phyloP scores from a whole-genome alignment of 768 basidiomycete species.

The Macrolepiota dolichaula region DNA sequence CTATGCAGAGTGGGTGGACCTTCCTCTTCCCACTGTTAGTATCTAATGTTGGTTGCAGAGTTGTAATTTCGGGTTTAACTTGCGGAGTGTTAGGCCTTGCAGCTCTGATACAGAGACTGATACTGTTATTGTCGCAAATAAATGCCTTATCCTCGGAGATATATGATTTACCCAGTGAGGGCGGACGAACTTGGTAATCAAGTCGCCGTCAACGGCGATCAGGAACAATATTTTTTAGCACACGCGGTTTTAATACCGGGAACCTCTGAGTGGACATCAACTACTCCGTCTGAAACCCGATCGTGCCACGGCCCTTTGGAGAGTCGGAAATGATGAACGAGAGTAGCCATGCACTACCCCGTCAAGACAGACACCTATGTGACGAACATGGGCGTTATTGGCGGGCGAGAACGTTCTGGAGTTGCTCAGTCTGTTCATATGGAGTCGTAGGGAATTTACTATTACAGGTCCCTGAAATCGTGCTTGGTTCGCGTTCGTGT shows the following conservation, averaged over 20 bases:
- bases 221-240: constrained; percentile 13
- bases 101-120: neutral
- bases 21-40: neutral
- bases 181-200: neutral
- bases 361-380: neutral
- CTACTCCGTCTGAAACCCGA: constrained; percentile 4
- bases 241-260: constrained; percentile 12
- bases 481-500: constrained; percentile 1
- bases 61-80: constrained; percentile 7
- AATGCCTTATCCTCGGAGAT: neutral
- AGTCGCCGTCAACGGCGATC: constrained; percentile 13
- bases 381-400: neutral
- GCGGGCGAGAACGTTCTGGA: neutral
- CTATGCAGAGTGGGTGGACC: constrained; percentile 79
- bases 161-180: neutral
- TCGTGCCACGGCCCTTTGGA: neutral
- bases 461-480: neutral
- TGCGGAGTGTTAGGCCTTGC: neutral
- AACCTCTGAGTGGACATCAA: neutral
- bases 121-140: neutral
- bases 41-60: constrained; percentile 11
- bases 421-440: neutral
- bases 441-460: neutral
- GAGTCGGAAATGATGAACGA: constrained; percentile 9
- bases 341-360: neutral